Evolutionary conservation across 73 alveolate genomes (phyloP), one percentile per base, ranked within the genome.

Genomic region (Uronychia setigera): DNA sequence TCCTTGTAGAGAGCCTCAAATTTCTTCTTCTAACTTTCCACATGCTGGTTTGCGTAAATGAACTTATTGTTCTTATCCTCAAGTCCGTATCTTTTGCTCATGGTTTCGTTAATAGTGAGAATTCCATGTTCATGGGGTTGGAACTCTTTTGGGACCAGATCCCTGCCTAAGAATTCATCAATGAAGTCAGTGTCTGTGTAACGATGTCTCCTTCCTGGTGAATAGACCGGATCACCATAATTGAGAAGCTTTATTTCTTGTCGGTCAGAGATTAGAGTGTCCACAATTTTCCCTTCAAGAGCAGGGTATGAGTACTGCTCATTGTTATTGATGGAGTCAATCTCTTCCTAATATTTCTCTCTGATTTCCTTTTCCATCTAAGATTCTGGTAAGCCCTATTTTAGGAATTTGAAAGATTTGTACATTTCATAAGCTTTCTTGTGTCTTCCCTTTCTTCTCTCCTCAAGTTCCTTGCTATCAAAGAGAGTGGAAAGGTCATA

Each of bases 361-460:
- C 74, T 78, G 31, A 78, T 9, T 26, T 26, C 29, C 26, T 78
- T 35, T 26, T 78, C 84, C 31, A 78, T 35, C 1, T 28, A 33
- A 13, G 84, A 32, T 33, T 78, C 35, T 29, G 28, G n/a, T 14
- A 78, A 29, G 0, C 93, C 76, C 60, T 86, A 90, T 79, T 88
- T 67, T 32, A 80, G 87, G 80, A 82, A 88, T 26, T 77, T 33
- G 67, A 67, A 88, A 35, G 90, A 31, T 33, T 88, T 88, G 82
- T 82, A 82, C n/a, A 88, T 59, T 1, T 35, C 84, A 76, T 58
- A 82, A 13, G 90, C 94, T 34, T 81, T 81, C 83, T 82, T 88
- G 75, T 88, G 94, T 58, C 80, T 83, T 31, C 35, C 58, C 29
- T 74, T 82, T 46, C 89, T 81, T 26, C 31, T 81, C 9, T 31